A percentile compares a stretch with the other conserved stretches of the same genome.
These are phyloP conservation scores for Hypoxylon lenormandii DNA, from an alignment of 495 filamentous ascomycete genomes.

Conservation along the genomic window DNA sequence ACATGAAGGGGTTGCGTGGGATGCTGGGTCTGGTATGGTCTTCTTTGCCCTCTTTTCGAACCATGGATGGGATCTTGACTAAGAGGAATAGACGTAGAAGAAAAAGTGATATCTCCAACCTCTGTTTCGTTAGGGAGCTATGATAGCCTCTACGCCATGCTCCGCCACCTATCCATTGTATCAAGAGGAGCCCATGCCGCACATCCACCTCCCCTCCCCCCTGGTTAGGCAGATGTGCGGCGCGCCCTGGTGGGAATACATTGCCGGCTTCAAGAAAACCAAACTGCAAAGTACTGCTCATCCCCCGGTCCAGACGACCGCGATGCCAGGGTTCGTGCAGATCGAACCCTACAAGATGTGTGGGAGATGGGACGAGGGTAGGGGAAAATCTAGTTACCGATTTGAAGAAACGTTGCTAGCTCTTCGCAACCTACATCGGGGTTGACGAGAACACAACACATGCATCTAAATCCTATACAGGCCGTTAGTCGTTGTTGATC, in stretches of 20 bases:
- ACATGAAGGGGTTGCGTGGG: slow-evolving; percentile 16
- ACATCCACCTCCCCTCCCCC: slow-evolving; percentile 5
- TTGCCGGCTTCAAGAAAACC: slow-evolving; percentile 10
- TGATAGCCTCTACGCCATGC: slow-evolving; percentile 28
- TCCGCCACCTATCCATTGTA: slow-evolving; percentile 34
- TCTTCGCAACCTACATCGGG: not conserved
- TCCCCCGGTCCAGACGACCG: slow-evolving; percentile 18
- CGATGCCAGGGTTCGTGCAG: slow-evolving; percentile 25
- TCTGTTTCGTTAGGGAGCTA: slow-evolving; percentile 14
- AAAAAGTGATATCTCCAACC: slow-evolving; percentile 10
- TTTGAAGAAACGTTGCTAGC: slow-evolving; percentile 10
- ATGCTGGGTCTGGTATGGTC: too few species aligned
- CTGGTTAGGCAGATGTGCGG: slow-evolving; percentile 17
- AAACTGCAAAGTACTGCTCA: slow-evolving; percentile 11
- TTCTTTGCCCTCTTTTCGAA: slow-evolving; percentile 7
- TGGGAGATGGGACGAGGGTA: slow-evolving; percentile 18
- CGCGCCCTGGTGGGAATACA: slow-evolving; percentile 12
- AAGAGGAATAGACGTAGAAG: slow-evolving; percentile 6
- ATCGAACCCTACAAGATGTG: slow-evolving; percentile 31
- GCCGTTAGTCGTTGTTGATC: slow-evolving; percentile 21
- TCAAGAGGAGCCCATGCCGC: slow-evolving; percentile 3
- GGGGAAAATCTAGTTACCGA: slow-evolving; percentile 3
- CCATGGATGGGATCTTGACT: slow-evolving; percentile 10
- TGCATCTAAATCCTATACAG: slow-evolving; percentile 13
- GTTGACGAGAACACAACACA: slow-evolving; percentile 4